These are phyloP conservation scores for Cercospora sp. DNA, from an alignment of 2,329 filamentous ascomycete genomes.

Conservation along the genomic window DNA sequence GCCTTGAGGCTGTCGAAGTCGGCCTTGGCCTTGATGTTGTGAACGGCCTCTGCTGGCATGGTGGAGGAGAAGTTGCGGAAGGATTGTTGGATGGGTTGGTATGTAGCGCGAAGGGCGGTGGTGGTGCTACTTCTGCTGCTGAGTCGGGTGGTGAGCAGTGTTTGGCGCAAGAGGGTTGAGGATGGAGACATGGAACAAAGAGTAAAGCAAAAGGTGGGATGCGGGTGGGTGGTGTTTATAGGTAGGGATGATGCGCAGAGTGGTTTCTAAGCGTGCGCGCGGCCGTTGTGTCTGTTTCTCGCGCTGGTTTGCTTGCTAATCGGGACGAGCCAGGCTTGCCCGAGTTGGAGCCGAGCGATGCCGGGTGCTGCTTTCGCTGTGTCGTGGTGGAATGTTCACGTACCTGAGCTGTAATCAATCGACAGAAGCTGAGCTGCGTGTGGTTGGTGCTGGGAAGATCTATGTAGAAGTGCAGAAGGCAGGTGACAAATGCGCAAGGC, in stretches of 20 bases:
- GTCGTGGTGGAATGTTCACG: background rate
- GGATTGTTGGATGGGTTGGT: conserved; percentile 28
- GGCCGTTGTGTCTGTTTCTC: background rate
- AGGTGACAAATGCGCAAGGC: background rate
- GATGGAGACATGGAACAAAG: conserved; percentile 42
- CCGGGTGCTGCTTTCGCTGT: background rate
- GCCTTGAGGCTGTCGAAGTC: conserved; percentile 60
- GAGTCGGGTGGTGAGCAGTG: conserved; percentile 45
- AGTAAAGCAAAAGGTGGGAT: background rate
- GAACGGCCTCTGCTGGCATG: conserved; percentile 48
- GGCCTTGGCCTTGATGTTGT: conserved; percentile 57
- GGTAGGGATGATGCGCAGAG: conserved; percentile 5
- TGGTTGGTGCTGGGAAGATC: background rate
- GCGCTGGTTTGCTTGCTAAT: background rate
- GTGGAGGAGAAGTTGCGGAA: conserved; percentile 44
- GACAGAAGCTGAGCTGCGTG: background rate
- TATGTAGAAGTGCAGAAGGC: background rate
- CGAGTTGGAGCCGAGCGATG: conserved; percentile 2
- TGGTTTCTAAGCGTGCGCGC: background rate
- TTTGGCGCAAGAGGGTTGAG: conserved; percentile 39
- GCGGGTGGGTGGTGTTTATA: conserved; percentile 3
- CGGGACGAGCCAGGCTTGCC: background rate
- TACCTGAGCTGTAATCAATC: background rate
- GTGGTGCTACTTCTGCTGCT: conserved; percentile 22
- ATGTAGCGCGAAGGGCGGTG: conserved; percentile 22